Evolutionary conservation across 306 rosid genomes (phyloP), one percentile per base, ranked within the genome.

Genomic region (Trichosanthes truncata): DNA sequence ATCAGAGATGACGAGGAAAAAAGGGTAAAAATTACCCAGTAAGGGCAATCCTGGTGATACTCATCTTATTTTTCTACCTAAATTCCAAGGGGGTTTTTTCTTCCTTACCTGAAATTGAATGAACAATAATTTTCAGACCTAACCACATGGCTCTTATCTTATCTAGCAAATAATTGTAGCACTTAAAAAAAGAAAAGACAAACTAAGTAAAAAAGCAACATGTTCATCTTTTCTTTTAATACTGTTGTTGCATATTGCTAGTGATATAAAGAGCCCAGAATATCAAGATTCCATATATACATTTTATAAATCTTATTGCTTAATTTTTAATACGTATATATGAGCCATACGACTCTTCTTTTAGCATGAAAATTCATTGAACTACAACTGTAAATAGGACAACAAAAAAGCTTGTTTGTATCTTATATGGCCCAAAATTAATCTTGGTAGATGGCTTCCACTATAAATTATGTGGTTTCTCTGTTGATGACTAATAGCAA

Each of bases 111-210:
- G 29, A n/a, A n/a, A n/a, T n/a, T n/a, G n/a, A 13, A 45, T 43
- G 77, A n/a, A 38, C 4, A 25, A 69, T 43, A 41, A 41, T 69
- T 69, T 9, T 40, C 29, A 69, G 33, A 43, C 18, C 11, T 38
- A 73, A 48, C 59, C 57, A 46, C 59, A 73, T 46, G 77, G 25
- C 21, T 15, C 10, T 73, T 21, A 56, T 71, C 46, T 65, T 45
- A 43, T 71, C 59, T 46, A 73, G 40, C 35, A 41, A 73, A 73
- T 71, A 46, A 73, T 73, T 73, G 77, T 4, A 15, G 29, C 77
- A 26, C 26, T 25, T 48, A 46, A 73, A 23, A 48, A 25, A 9
- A 45, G 36, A 72, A 8, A 71, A 71, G 76, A 71, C 76, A 45
- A 67, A 36, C 56, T 23, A 71, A 25, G 0, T 41, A 45, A 23